These are phyloP conservation scores for Starmera pachycereana DNA, from an alignment of 805 yeast genomes.

Conservation along the genomic window DNA sequence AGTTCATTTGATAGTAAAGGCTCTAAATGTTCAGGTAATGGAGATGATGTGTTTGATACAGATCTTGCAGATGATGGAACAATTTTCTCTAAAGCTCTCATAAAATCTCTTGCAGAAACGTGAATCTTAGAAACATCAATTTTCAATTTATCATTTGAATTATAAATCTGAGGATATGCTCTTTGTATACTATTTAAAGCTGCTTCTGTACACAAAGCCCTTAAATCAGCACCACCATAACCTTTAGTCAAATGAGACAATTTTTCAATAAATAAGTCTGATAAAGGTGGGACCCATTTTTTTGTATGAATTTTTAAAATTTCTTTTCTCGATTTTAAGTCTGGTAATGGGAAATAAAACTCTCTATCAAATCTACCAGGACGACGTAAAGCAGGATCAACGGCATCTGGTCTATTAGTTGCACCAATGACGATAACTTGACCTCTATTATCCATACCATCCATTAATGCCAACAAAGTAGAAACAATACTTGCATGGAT, in stretches of 20 bases:
- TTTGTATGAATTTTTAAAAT: constrained; percentile 80
- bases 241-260: constrained; percentile 84
- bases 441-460: constrained; percentile 98
- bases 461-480: constrained; percentile 91
- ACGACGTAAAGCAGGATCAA: constrained; percentile 95
- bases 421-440: constrained; percentile 98
- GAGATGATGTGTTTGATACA: constrained; percentile 59
- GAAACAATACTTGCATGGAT: constrained; percentile 97
- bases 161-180: constrained; percentile 86
- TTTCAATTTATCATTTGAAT: constrained; percentile 56
- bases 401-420: constrained; percentile 93
- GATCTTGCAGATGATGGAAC: constrained; percentile 91
- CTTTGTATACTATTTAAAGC: constrained; percentile 89
- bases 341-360: constrained; percentile 92
- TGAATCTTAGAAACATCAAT: constrained; percentile 63
- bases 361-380: constrained; percentile 98
- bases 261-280: constrained; percentile 44
- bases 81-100: constrained; percentile 74
- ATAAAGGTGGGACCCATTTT: constrained; percentile 75
- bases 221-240: constrained; percentile 94
- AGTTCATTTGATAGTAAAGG: constrained; percentile 53
- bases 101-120: constrained; percentile 76
- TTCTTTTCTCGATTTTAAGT: constrained; percentile 62
- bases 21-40: constrained; percentile 63
- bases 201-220: constrained; percentile 93